Evolutionary conservation across 441 rosid genomes (phyloP).

Genomic region (Euphorbia corollata): DNA sequence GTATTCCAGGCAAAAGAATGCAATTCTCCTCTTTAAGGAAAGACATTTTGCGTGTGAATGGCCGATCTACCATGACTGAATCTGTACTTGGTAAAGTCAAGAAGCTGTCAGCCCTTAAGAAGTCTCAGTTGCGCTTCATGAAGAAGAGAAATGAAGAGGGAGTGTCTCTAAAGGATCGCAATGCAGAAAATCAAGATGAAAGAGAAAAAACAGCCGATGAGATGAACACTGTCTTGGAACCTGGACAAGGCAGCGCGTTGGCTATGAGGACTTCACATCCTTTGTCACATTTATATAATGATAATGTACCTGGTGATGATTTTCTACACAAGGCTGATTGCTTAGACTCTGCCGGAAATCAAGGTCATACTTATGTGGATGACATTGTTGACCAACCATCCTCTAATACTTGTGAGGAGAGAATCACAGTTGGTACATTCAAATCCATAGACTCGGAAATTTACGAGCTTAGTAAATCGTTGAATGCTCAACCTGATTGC

Average conservation of each 20-base stretch:
- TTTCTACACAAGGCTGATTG: conserved; percentile 24
- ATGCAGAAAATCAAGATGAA: conserved; percentile 30
- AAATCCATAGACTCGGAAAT: conserved; percentile 33
- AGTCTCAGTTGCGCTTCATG: conserved; percentile 27
- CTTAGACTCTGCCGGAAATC: conserved; percentile 26
- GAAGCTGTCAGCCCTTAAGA: conserved; percentile 28
- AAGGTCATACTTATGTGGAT: conserved; percentile 11
- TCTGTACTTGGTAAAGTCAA: conserved; percentile 26
- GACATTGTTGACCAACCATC: conserved; percentile 16
- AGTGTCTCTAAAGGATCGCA: conserved; percentile 34
- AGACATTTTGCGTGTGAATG: conserved; percentile 26
- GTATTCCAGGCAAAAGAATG: conserved; percentile 28
- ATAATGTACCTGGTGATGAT: conserved; percentile 23
- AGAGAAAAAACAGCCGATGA: conserved; percentile 28
- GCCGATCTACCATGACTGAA: conserved; percentile 27
- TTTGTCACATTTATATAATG: conserved; percentile 18
- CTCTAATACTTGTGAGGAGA: conserved; percentile 20
- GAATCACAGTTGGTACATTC: conserved; percentile 23
- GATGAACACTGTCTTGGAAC: conserved; percentile 20
- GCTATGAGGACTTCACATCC: conserved; percentile 29
- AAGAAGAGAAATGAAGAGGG: conserved; percentile 34
- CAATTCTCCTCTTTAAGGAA: conserved; percentile 37
- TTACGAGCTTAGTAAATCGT: conserved; percentile 26
- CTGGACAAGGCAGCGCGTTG: conserved; percentile 25
- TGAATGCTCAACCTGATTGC: conserved; percentile 27